Evolutionary conservation across 83 land plant genomes (phyloP), one percentile per base, ranked within the genome.

Genomic region (Diphasiastrum complanatum): DNA sequence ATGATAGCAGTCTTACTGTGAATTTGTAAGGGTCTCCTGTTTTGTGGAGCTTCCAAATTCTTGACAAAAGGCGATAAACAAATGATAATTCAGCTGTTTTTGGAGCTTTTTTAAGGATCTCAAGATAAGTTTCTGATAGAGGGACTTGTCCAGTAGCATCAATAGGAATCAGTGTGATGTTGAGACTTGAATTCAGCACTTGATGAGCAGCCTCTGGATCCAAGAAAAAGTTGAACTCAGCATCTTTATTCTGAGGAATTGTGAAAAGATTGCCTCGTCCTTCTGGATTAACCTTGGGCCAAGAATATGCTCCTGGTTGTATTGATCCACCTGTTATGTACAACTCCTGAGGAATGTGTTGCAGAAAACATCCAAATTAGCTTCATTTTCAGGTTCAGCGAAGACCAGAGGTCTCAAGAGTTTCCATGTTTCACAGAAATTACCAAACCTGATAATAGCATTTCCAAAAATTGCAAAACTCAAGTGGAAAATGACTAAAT

Each of bases 221-320:
- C 37, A 64, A 49, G 57, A 64, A 64, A 16, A 64, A 33, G 55
- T 64, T 64, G 38, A 64, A 49, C 4, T 64, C 67, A n/a, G 67
- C 6, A 5, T 6, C 0, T 1, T 25, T 29, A 31, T 64, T 64
- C 22, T 48, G 11, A 14, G 52, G 31, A 14, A 64, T 28, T 4
- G 67, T 49, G 35, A 25, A 49, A 29, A 64, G 36, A 49, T 64
- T 64, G 8, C 59, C 59, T n/a, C n/a, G n/a, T 3, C 55, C 55
- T 28, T 20, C 18, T 5, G 40, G 30, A n/a, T 5, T 25, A 23
- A 33, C 3, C 27, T 51, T 25, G 41, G 6, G 41, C 41, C 6
- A 14, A 38, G 6, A 38, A 11, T 51, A 6, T 25, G 27, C 26
- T 18, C 14, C 3, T 14, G n/a, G n/a, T n/a, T 51, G 26, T 18